These are phyloP conservation scores for Fomes fomentarius DNA, from an alignment of 1,284 basidiomycete species.

Conservation along the genomic window DNA sequence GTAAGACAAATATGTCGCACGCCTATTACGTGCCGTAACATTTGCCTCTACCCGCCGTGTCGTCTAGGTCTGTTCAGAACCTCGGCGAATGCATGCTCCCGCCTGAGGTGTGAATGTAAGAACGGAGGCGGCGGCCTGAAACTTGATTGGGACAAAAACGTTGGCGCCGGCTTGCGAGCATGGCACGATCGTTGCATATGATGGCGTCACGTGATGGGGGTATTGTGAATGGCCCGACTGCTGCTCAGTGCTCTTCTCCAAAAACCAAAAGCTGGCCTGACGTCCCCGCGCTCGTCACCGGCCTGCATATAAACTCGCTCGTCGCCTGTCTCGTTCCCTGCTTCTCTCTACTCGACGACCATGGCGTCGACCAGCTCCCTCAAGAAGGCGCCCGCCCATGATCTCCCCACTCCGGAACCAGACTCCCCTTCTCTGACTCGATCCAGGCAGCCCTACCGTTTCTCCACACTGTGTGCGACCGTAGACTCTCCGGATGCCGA, in stretches of 20 bases:
- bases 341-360: slow-evolving; percentile 9
- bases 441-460: slow-evolving; percentile 72
- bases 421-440: slow-evolving; percentile 61
- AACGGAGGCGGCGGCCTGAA: slow-evolving; percentile 1
- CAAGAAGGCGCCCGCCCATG: slow-evolving; percentile 33
- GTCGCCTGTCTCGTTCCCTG: neutral
- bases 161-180: neutral
- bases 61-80: too few relatives aligned
- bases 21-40: too few relatives aligned
- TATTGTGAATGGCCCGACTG: slow-evolving; percentile 22
- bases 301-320: slow-evolving; percentile 2
- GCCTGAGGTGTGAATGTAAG: neutral
- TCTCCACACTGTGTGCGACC: slow-evolving; percentile 89
- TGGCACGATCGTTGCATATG: slow-evolving; percentile 22
- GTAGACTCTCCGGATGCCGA: slow-evolving; percentile 75
- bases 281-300: slow-evolving; percentile 5
- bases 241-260: slow-evolving; percentile 1
- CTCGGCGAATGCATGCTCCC: too few relatives aligned
- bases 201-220: slow-evolving; percentile 22
- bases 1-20: too few relatives aligned
- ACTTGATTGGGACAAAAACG: neutral
- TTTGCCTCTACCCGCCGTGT: too few relatives aligned
- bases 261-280: slow-evolving; percentile 20
- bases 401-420: slow-evolving; percentile 75
- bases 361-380: slow-evolving; percentile 18